Evolutionary conservation across 2,329 filamentous ascomycete genomes (phyloP).

Genomic region (Calonectria ilicicola): DNA sequence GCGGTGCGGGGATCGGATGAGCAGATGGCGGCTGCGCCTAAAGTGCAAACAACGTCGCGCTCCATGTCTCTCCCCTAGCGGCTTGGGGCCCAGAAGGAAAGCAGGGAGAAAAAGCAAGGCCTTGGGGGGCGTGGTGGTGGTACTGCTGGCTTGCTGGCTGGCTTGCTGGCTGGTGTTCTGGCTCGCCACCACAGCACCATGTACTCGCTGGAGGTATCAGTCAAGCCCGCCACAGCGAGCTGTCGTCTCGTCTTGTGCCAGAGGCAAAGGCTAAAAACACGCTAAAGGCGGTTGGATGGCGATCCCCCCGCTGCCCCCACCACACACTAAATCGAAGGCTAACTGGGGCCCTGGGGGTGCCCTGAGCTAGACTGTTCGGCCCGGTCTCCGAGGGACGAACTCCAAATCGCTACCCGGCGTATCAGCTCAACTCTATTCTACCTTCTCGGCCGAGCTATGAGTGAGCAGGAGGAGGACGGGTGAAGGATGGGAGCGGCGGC

Average conservation of each 20-base stretch:
- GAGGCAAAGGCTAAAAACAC: not conserved
- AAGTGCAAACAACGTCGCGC: not conserved
- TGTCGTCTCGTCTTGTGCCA: not conserved
- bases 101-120: not conserved
- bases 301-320: conserved; percentile 2
- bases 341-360: conserved; percentile 1
- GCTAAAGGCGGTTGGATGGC: conserved; percentile 6
- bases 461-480: too few relatives aligned
- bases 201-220: too few relatives aligned
- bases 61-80: not conserved
- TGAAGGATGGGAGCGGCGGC: not conserved
- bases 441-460: not conserved
- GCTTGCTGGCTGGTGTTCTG: too few relatives aligned
- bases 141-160: not conserved
- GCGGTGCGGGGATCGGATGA: not conserved
- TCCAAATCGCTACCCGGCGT: not conserved
- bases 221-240: not conserved
- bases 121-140: not conserved
- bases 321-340: not conserved
- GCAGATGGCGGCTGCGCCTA: not conserved
- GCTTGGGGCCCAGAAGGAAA: not conserved
- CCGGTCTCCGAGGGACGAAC: not conserved
- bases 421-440: not conserved
- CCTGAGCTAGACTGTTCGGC: conserved; percentile 2
- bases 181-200: too few relatives aligned